Evolutionary conservation across 345 rosid genomes (phyloP), one percentile per base, ranked within the genome.

Genomic region (Populus deltoides): DNA sequence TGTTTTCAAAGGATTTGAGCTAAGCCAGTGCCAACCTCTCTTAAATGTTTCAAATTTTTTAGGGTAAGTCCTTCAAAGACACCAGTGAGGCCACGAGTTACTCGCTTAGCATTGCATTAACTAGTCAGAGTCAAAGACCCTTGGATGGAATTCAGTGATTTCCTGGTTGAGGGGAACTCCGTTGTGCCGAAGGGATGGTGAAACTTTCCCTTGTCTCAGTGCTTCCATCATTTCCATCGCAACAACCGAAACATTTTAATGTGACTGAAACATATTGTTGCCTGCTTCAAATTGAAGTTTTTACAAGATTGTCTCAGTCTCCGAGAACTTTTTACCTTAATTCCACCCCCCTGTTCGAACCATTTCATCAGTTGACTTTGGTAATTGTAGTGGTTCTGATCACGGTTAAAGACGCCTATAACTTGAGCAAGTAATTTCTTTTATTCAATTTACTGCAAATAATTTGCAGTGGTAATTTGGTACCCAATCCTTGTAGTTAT

Each of bases 21-120:
- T 65, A 55, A 17, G 36, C 73, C 65, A 7, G 18, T 75, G 68
- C n/a, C 65, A 29, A 57, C 1, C 22, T 33, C 66, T 41, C 59
- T 63, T 33, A 15, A 38, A 24, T 20, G 11, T 69, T 73, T 25
- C 20, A 22, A 9, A 5, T 24, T n/a, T 61, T 65, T 62, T 76
- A 94, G 95, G 92, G 93, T 94, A 73, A 90, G 95, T 73, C 95
- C 95, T 8, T 92, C 95, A 51, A 92, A 92, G 86, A 94, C 97
- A 69, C 97, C 93, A 1, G 95, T 92, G 78, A 87, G 95, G 90
- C 92, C 98, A 2, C 90, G 90, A 72, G 84, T 90, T 76, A 75
- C 89, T 80, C 87, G 84, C 76, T 86, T 89, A 10, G 62, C 86
- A 73, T 12, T 70, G 73, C 81, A 76, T 20, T 86, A 83, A 86